Evolutionary conservation across 306 rosid species (phyloP).

Genomic region (Phaseolus lunatus): DNA sequence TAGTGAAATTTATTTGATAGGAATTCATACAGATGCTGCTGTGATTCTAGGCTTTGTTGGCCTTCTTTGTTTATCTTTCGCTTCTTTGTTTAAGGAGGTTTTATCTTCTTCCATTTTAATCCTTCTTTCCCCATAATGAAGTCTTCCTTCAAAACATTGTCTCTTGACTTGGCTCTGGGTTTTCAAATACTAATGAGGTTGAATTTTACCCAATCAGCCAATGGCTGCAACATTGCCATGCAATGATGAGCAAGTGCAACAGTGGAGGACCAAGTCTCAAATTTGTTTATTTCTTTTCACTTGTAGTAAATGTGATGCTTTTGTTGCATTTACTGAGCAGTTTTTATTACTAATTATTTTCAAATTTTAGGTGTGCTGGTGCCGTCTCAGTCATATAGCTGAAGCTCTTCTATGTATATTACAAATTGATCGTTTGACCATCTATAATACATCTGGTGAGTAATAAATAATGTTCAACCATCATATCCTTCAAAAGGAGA

Average conservation of each 20-base stretch:
- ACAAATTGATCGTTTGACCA: conserved; percentile 76
- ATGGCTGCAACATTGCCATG: conserved; percentile 28
- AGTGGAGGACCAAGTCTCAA: conserved; percentile 31
- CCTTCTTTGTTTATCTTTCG: conserved; percentile 19
- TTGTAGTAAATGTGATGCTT: conserved; percentile 31
- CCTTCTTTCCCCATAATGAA: conserved; percentile 10
- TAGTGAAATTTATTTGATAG: conserved; percentile 16
- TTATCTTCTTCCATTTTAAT: conserved; percentile 15
- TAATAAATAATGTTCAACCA: conserved; percentile 31
- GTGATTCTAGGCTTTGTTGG: neutral
- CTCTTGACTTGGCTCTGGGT: conserved; percentile 36
- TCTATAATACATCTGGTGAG: conserved; percentile 88
- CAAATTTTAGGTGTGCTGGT: conserved; percentile 84
- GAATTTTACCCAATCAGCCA: conserved; percentile 17
- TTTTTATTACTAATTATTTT: conserved; percentile 34
- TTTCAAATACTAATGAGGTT: conserved; percentile 33
- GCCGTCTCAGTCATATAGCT: conserved; percentile 71
- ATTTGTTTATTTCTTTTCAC: neutral
- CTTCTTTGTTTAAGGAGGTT: conserved; percentile 26
- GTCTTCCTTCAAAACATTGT: conserved; percentile 21
- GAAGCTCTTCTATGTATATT: conserved; percentile 89
- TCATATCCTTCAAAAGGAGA: conserved; percentile 27
- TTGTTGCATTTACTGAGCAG: conserved; percentile 29
- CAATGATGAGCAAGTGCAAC: conserved; percentile 28
- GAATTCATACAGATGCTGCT: conserved; percentile 23